phyloP scores from a whole-genome alignment of 2,329 filamentous ascomycete genomes.

The Torrubiella hemipterigena region DNA sequence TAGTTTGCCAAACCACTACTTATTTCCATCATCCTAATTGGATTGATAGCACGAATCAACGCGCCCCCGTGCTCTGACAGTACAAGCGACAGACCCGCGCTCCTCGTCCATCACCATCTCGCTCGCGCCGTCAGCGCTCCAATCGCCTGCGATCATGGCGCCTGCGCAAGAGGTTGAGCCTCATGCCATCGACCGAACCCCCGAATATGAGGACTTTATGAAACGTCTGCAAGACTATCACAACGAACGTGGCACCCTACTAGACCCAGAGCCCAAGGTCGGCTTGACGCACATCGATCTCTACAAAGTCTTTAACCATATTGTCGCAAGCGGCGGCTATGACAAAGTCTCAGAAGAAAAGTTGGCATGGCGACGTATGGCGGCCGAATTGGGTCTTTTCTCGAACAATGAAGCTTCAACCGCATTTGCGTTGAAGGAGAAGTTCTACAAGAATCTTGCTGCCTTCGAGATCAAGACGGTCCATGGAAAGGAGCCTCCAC shows the following conservation, averaged over 20 bases:
- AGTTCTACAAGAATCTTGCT: slow-evolving; percentile 81
- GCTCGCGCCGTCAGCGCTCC: not conserved
- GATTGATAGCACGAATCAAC: too few relatives aligned
- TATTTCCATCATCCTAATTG: too few relatives aligned
- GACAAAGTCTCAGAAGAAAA: slow-evolving; percentile 76
- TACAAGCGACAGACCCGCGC: not conserved
- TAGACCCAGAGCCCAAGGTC: slow-evolving; percentile 74
- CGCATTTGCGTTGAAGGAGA: slow-evolving; percentile 74
- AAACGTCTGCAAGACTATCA: slow-evolving; percentile 62
- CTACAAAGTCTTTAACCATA: slow-evolving; percentile 64
- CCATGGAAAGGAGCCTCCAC: slow-evolving; percentile 70
- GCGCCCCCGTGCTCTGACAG: too few relatives aligned
- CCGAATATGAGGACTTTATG: slow-evolving; percentile 72
- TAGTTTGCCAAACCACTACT: too few relatives aligned
- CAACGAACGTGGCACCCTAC: slow-evolving; percentile 62
- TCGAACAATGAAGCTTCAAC: slow-evolving; percentile 68
- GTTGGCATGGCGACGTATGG: slow-evolving; percentile 73
- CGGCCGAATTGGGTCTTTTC: slow-evolving; percentile 62
- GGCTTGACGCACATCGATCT: slow-evolving; percentile 67
- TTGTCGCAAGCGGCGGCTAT: slow-evolving; percentile 70
- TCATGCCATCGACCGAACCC: slow-evolving; percentile 43
- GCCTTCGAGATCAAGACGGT: slow-evolving; percentile 76
- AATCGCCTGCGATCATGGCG: slow-evolving; percentile 15
- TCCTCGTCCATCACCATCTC: not conserved
- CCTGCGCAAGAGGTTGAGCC: slow-evolving; percentile 22